Evolutionary conservation across 768 basidiomycete genomes (phyloP), one percentile per base, ranked within the genome.

Genomic region (Termitomyces sp.): DNA sequence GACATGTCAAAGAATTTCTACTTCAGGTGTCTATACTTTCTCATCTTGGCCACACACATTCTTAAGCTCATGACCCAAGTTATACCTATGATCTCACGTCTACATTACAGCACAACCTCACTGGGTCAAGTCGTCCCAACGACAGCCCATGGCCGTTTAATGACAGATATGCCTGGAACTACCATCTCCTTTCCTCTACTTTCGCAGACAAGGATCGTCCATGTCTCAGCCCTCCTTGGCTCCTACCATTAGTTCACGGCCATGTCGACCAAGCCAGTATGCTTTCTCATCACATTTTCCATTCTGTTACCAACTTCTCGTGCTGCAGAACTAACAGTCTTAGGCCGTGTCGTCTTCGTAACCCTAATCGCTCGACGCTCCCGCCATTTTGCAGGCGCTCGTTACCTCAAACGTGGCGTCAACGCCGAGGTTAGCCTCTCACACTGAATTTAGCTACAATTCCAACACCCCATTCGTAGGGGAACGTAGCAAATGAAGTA

Each of bases 1-100:
- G 96, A 99, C 67, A 85, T 98, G 82, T 88, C 90, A n/a, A 98
- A 98, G 75, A 98, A 98, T 75, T 98, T 98, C 70, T 99, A 98
- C 74, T 98, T 98, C 74, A 95, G 92, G 93, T 93, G 62, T 36
- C 69, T 57, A 30, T 36, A 53, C 12, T 34, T 36, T 34, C 39
- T 5, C 22, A 30, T 3, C 13, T 33, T 56, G 44, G 18, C n/a
- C 10, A 24, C 34, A 24, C 24, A 20, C 10, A 10, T 20, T 5
- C 2, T 33, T 55, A 30, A 20, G 40, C 52, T 65, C 44, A 59
- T 55, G 3, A 43, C 5, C 34, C 14, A 62, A 96, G 95, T 63
- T 95, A 98, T 69, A 93, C 95, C 0, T 99, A 99, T 73, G 96
- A 98, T 69, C 76, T 98, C 24, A 97, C 96, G 2, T 95, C 93